Percentiles rank a stretch among this genome's conserved stretches.
Evolutionary conservation across 2,329 filamentous ascomycete species (phyloP).

Genomic region (Clonostachys rhizophaga): DNA sequence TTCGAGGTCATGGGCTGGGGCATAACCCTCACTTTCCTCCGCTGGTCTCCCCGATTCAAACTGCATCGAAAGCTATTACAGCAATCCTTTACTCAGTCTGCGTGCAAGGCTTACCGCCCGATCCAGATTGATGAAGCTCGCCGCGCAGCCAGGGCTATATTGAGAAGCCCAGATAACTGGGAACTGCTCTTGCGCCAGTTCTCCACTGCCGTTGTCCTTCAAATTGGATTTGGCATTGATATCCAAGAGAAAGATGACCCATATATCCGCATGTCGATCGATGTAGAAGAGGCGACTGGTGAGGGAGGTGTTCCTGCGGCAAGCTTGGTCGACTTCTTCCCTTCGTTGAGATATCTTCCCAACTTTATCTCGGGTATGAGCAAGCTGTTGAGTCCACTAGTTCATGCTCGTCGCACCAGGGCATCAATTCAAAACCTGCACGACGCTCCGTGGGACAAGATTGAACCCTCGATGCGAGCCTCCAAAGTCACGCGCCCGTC

Average conservation of each 20-base stretch:
- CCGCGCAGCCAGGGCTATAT: conserved; percentile 19
- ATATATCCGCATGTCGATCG: conserved; percentile 29
- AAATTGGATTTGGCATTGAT: conserved; percentile 35
- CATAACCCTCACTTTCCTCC: conserved; percentile 37
- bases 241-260: conserved; percentile 28
- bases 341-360: conserved; percentile 34
- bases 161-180: conserved; percentile 24
- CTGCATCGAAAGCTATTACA: conserved; percentile 38
- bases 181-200: conserved; percentile 28
- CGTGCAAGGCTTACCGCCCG: conserved; percentile 21
- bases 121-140: conserved; percentile 27
- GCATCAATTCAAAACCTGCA: conserved; percentile 32
- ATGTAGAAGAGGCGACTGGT: conserved; percentile 18
- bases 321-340: conserved; percentile 42
- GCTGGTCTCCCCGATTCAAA: conserved; percentile 33
- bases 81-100: conserved; percentile 32
- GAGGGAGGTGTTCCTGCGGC: conserved; percentile 19
- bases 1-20: conserved; percentile 40
- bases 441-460: conserved; percentile 34
- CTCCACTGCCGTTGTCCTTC: conserved; percentile 31
- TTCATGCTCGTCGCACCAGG: conserved; percentile 11
- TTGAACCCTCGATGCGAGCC: conserved; percentile 17
- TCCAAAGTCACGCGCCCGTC: conserved; percentile 9
- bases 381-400: conserved; percentile 17
- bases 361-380: conserved; percentile 17